These are phyloP conservation scores for Zopfochytrium polystomum DNA, from an alignment of 371 early-diverging fungal genomes.

Conservation along the genomic window DNA sequence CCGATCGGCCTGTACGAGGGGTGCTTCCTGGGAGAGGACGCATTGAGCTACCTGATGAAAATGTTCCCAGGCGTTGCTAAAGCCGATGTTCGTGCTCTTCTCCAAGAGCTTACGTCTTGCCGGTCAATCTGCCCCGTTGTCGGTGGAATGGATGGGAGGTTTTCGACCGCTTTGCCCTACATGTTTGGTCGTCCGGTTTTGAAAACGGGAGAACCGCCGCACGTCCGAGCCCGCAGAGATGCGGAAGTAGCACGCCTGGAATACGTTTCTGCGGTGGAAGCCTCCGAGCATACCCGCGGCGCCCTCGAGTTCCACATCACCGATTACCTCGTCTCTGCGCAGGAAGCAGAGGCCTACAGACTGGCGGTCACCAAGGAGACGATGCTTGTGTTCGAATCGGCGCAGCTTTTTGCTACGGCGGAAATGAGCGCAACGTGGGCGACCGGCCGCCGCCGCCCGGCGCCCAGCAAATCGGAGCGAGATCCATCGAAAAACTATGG, in stretches of 20 bases:
- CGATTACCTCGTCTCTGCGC: conserved; percentile 34
- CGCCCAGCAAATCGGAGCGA: not conserved
- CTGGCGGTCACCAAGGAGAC: conserved; percentile 28
- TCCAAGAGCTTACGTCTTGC: conserved; percentile 22
- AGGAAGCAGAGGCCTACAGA: conserved; percentile 29
- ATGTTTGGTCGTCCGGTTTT: conserved; percentile 32
- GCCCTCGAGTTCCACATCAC: conserved; percentile 39
- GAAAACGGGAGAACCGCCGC: conserved; percentile 32
- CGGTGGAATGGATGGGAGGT: conserved; percentile 22
- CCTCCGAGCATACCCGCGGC: conserved; percentile 32
- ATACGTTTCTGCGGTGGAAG: conserved; percentile 20
- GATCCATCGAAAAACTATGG: too few species aligned
- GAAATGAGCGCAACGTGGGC: conserved; percentile 20
- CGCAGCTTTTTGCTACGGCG: conserved; percentile 24
- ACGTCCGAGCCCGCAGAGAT: conserved; percentile 30
- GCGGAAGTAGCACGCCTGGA: conserved; percentile 29
- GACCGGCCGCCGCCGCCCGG: not conserved
- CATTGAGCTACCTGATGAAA: conserved; percentile 14
- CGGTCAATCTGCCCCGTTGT: conserved; percentile 28
- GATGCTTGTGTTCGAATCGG: conserved; percentile 24
- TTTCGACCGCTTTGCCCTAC: conserved; percentile 27
- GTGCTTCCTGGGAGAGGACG: conserved; percentile 34
- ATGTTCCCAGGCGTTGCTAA: conserved; percentile 25
- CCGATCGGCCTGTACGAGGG: conserved; percentile 33
- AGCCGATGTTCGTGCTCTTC: conserved; percentile 14